These are phyloP conservation scores for Leishmania mexicana DNA, from an alignment of 208 protist species.

Conservation along the genomic window DNA sequence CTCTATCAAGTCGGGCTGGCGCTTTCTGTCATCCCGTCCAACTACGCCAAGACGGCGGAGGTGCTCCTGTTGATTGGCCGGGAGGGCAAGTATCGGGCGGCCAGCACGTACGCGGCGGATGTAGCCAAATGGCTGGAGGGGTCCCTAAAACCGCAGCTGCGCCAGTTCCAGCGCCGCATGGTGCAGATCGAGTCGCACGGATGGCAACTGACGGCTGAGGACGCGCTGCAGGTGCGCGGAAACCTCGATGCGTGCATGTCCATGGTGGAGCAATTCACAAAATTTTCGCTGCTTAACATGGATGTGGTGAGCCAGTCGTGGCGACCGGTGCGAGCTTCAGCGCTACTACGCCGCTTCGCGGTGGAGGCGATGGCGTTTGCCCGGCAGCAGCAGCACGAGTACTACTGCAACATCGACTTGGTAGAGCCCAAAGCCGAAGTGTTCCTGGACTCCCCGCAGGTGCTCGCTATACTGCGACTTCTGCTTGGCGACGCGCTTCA, in stretches of 20 bases:
- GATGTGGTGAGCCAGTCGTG: slow-evolving; percentile 74
- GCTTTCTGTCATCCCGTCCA: slow-evolving; percentile 77
- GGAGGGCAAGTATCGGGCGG: slow-evolving; percentile 67
- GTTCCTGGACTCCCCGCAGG: slow-evolving; percentile 75
- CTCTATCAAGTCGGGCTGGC: slow-evolving; percentile 66
- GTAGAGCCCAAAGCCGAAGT: slow-evolving; percentile 60
- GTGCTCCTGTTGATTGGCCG: slow-evolving; percentile 83
- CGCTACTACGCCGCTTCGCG: slow-evolving; percentile 58
- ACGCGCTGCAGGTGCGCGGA: slow-evolving; percentile 59
- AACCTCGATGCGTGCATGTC: slow-evolving; percentile 71
- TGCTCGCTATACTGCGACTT: slow-evolving; percentile 50
- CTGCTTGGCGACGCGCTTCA: slow-evolving; percentile 45
- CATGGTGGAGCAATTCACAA: slow-evolving; percentile 71
- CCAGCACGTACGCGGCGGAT: slow-evolving; percentile 75
- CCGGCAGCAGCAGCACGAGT: slow-evolving; percentile 28
- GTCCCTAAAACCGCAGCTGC: slow-evolving; percentile 75
- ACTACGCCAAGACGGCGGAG: slow-evolving; percentile 45
- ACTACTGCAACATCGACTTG: slow-evolving; percentile 64
- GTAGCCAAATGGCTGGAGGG: slow-evolving; percentile 73
- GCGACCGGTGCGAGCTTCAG: slow-evolving; percentile 65
- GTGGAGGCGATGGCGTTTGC: slow-evolving; percentile 41
- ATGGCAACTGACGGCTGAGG: slow-evolving; percentile 59
- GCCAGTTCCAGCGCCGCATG: slow-evolving; percentile 63
- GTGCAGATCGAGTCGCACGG: slow-evolving; percentile 54
- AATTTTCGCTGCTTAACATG: slow-evolving; percentile 78